Base-by-base conservation (phyloP, 2,329 filamentous ascomycete genomes). In the Xylaria sp. region DNA sequence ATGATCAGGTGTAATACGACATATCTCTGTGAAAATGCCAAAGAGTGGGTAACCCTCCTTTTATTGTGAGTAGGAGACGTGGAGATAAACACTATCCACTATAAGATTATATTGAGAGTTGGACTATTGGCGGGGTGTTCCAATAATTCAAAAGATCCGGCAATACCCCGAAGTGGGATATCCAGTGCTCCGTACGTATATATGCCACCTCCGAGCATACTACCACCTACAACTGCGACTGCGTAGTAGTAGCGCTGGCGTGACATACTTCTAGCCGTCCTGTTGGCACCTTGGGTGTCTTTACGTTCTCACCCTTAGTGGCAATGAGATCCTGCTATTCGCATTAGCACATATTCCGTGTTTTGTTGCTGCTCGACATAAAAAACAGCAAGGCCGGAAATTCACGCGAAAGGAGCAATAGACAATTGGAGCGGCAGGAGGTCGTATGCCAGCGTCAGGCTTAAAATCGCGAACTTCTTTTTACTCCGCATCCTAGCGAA, bases 351-450 rank as follows among this genome's bases (percentile, higher is more conserved):
- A 20, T 10, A 56, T 61, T 41, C 48, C 50, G 30, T 50, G 23
- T 48, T 23, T 61, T 30, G 20, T 55, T 36, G 28, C 18, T 46
- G 12, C 41, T 36, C 39, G 41, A 34, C 8, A 65, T 65, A 32
- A 20, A 36, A 20, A 23, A 23, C 30, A 23, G 10, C 10, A 8
- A 36, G 58, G 28, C 7, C 30, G 12, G 41, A 25, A 64, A 32
- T 23, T 9, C 32, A 20, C 52, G 23, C 43, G n/a, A 13, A 30
- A 41, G 28, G 15, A 10, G 18, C 28, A 43, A 32, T n/a, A 25
- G 18, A 58, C 18, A 25, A 52, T 30, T 34, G 18, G 15, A 18
- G 13, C 20, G 39, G 25, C 18, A 32, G 30, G 32, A 57, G 12
- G 28, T 57, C 9, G 23, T n/a, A 28, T 43, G 23, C 28, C 20